Base-by-base conservation (phyloP, 805 yeast species). In the Metschnikowia hibisci region DNA sequence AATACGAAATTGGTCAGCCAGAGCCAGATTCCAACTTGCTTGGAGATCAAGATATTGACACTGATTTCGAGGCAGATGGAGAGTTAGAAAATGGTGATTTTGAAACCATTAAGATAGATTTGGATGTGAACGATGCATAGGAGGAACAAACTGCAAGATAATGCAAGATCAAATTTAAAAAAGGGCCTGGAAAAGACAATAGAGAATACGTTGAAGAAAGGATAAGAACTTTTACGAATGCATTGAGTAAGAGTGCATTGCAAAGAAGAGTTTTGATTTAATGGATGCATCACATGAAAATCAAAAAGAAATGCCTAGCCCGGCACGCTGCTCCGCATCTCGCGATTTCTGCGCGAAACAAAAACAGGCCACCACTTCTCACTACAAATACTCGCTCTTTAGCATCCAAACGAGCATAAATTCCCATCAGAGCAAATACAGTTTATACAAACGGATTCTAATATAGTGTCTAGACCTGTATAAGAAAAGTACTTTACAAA, bases 41-140 rank as follows among this genome's bases (percentile, higher is more conserved):
- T 30, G 53, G 47, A 9, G 50, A 48, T 14, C 49, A 45, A n/a
- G 55, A 51, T 27, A 36, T 46, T 8, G 56, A 53, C 26, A 53
- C 56, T 4, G 56, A 53, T 18, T 49, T 53, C 23, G 56, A 51
- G 35, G 49, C 44, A 7, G 56, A 53, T 16, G 51, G 45, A 3
- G 50, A 43, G 7, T 42, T 48, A 8, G 56, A 49, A 15, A 51
- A 49, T 13, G 42, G 38, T 13, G 52, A 46, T 9, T 51, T 53
- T 34, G 56, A 51, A 15, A 32, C 47, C 7, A 48, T 52, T 18
- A 48, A 48, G 32, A 38, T 52, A 12, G 56, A 52, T 28, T 43
- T 52, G 44, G 54, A 48, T 33, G 45, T 41, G 20, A 45, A 49
- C 26, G 53, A 45, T 4, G n/a, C 39, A 12, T 35, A n/a, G 12